Base-by-base conservation (phyloP, 148 eudicot genomes). In the Vaccinium vitisidaea region DNA sequence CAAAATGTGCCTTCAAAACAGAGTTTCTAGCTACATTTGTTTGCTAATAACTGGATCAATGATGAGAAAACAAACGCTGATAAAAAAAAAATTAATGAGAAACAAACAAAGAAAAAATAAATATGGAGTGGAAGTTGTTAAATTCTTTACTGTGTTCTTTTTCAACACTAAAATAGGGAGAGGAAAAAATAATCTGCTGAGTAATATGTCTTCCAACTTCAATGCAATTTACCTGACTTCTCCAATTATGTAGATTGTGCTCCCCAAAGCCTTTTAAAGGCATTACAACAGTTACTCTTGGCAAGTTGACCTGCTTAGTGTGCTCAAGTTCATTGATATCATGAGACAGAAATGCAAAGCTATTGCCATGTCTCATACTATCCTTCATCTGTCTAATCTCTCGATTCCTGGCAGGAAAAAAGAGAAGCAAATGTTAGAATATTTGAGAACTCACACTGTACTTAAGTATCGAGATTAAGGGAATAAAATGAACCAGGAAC, bases 201-300 rank as follows among this genome's bases (percentile, higher is more conserved):
- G 74, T 69, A 10, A 75, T 39, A 49, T 30, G 27, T 23, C 49
- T 9, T 56, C 6, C 74, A 69, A 27, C 18, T 36, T 85, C 54
- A 49, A 84, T 5, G 54, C 50, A 69, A 50, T 87, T 88, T 83
- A 97, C 99, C 98, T 97, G 99, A 77, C 85, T 95, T 90, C 95
- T 95, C 99, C 99, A 97, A 78, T 97, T 97, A 82, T 89, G 98
- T 84, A 97, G 89, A 86, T 97, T 97, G 87, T 97, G 98, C 81
- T 97, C 99, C 84, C 99, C 98, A 85, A 94, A 97, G 76, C 99
- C 99, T 90, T 97, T 97, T 81, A 97, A 88, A 83, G 99, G 99
- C 99, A 97, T 94, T 58, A 97, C 92, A 85, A 97, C 93, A 21
- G 98, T 87, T 53, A 97, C 98, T 89, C 92, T 90, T 32, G 98